A percentile compares a stretch with the other conserved stretches of the same genome.
phyloP scores from a whole-genome alignment of 108 stramenopile genomes.

The Nitzschia inconspicua region DNA sequence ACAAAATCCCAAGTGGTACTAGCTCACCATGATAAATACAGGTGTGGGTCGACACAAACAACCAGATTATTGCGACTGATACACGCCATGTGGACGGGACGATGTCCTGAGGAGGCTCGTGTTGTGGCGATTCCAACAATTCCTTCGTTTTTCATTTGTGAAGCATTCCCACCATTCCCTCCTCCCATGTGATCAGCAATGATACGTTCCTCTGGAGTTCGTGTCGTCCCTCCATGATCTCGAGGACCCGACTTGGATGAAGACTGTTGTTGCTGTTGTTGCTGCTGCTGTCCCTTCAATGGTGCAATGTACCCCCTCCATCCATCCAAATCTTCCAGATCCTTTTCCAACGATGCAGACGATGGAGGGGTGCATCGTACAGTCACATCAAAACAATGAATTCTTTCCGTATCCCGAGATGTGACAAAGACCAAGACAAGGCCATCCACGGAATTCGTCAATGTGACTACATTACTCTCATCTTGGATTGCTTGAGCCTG shows the following conservation, averaged over 20 bases:
- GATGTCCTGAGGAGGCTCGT: slow-evolving; percentile 23
- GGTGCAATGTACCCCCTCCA: slow-evolving; percentile 85
- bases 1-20: too few relatives aligned
- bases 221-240: not conserved
- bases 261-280: not conserved
- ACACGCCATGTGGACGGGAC: slow-evolving; percentile 43
- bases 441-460: slow-evolving; percentile 35
- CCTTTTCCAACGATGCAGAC: not conserved
- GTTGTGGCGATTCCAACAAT: slow-evolving; percentile 35
- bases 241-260: not conserved
- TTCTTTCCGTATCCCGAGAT: slow-evolving; percentile 51
- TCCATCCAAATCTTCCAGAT: slow-evolving; percentile 76
- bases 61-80: slow-evolving; percentile 25
- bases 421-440: slow-evolving; percentile 69
- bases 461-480: slow-evolving; percentile 23
- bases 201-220: slow-evolving; percentile 25
- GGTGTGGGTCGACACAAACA: slow-evolving; percentile 51
- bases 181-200: slow-evolving; percentile 7
- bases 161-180: not conserved
- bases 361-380: slow-evolving; percentile 67
- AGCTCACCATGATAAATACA: slow-evolving; percentile 46
- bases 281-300: slow-evolving; percentile 22
- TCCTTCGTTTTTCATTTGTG: slow-evolving; percentile 12
- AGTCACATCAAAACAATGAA: slow-evolving; percentile 81
- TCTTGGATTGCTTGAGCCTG: slow-evolving; percentile 28